Evolutionary conservation across 345 rosid genomes (phyloP).

Genomic region (Eucalyptus curtisii): DNA sequence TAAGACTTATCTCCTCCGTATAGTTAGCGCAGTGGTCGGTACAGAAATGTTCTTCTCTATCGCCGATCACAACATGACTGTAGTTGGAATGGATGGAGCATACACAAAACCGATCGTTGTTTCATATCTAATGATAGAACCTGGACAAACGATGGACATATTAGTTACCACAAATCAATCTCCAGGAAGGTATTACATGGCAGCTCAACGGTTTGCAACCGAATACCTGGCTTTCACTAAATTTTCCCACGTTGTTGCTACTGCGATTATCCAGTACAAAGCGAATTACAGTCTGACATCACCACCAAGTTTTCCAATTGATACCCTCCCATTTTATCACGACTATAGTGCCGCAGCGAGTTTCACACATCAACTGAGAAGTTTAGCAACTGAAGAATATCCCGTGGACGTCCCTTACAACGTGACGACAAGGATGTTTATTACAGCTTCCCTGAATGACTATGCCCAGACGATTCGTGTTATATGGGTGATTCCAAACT

Average conservation of each 20-base stretch:
- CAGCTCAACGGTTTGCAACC: not conserved
- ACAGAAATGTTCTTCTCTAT: constrained; percentile 13
- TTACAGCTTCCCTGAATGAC: not conserved
- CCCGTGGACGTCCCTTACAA: not conserved
- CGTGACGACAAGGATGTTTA: not conserved
- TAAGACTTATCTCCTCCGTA: constrained; percentile 14
- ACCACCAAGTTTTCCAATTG: not conserved
- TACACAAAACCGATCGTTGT: constrained; percentile 4
- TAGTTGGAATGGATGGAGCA: constrained; percentile 22
- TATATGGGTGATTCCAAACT: not conserved
- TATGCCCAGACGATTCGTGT: not conserved
- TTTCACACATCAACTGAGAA: not conserved
- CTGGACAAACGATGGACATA: constrained; percentile 19
- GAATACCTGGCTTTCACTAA: not conserved
- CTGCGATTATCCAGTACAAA: not conserved
- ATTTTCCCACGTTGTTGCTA: not conserved
- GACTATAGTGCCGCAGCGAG: not conserved
- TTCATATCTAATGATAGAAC: not conserved
- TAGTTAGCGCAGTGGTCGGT: constrained; percentile 12
- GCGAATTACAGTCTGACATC: not conserved
- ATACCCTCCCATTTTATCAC: not conserved
- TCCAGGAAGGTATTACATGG: not conserved
- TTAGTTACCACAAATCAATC: not conserved
- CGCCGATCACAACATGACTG: constrained; percentile 9
- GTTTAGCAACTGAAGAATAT: not conserved